Base-by-base conservation (phyloP, 2,329 filamentous ascomycete species). In the Fusarium chaquense region DNA sequence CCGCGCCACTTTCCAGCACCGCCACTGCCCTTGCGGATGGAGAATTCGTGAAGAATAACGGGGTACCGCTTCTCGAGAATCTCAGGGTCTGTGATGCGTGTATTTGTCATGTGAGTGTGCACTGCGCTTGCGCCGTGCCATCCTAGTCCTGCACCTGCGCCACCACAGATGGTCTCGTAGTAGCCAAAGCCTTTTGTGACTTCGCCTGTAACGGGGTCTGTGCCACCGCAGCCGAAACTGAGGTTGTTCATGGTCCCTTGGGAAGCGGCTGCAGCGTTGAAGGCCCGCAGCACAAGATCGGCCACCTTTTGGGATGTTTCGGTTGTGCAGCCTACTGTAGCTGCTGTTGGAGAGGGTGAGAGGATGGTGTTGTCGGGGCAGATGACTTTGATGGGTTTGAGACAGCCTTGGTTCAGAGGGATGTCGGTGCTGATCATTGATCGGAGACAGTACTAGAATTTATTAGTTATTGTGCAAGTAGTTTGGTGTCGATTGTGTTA, bases 181-280 rank as follows among this genome's bases (percentile, higher is more conserved):
- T 80, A 80, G 0, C 78, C 78, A 12, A 79, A 80, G 0, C 78
- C 78, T 43, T 73, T 71, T 3, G 67, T 72, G 6, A 74, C 67
- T 38, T 75, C 57, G 0, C 75, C 75, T 0, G 73, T 76, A 3
- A 62, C 62, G 1, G 65, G 66, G 12, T 77, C 75, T 6, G 72
- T 71, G 5, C 78, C 79, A 22, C 89, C 89, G 73, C 92, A 92
- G 55, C 91, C 92, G 73, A 94, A 94, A 1, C 91, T 94, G 15
- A 94, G 82, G 75, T 93, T 94, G 79, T 94, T 94, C 77, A 89
- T 91, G 75, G 92, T 91, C n/a, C 92, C 92, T 71, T 94, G 92
- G 0, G 85, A 89, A 3, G 92, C 92, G 2, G 91, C 91, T 59
- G 90, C 92, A 2, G 91, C 91, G 53, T 86, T 83, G 83, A 94